These are phyloP conservation scores for Auricularia heimuer DNA, from an alignment of 768 basidiomycete genomes.

Conservation along the genomic window DNA sequence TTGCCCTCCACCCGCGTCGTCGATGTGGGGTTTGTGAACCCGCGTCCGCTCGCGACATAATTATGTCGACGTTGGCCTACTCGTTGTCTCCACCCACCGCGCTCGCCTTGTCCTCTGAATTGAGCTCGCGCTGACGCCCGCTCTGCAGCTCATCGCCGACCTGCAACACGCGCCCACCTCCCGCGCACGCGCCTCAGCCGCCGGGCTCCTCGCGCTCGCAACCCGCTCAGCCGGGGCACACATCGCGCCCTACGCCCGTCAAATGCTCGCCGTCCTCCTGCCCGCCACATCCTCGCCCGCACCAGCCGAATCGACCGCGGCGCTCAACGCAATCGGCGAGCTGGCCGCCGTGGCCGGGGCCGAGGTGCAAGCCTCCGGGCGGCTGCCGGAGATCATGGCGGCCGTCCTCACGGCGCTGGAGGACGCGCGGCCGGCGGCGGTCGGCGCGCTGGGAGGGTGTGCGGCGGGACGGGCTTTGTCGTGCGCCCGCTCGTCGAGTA, in stretches of 20 bases:
- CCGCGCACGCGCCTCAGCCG: conserved; percentile 61
- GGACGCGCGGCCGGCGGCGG: conserved; percentile 82
- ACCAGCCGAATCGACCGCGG: conserved; percentile 81
- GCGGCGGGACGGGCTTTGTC: conserved; percentile 91
- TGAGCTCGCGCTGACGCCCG: background rate
- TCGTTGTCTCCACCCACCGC: too few species aligned
- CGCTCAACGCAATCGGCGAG: conserved; percentile 90
- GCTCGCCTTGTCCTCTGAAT: background rate
- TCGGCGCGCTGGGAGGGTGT: conserved; percentile 89
- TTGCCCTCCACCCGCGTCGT: too few species aligned
- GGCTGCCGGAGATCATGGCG: conserved; percentile 80
- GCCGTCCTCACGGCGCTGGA: conserved; percentile 81
- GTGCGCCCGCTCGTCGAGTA: conserved; percentile 84
- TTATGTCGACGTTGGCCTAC: too few species aligned
- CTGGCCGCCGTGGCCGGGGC: conserved; percentile 89
- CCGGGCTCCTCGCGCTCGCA: conserved; percentile 77
- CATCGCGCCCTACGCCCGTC: conserved; percentile 90
- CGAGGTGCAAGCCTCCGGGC: conserved; percentile 55
- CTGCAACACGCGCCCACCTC: background rate
- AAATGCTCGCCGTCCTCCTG: conserved; percentile 87
- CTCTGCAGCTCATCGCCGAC: background rate
- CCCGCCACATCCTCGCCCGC: conserved; percentile 81
- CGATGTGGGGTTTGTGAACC: too few species aligned
- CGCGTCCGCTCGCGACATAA: too few species aligned
- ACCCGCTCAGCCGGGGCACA: conserved; percentile 86